Conservation (phyloP, 1,284 basidiomycete genomes). For the Pseudozyma tsukubaensis region DNA sequence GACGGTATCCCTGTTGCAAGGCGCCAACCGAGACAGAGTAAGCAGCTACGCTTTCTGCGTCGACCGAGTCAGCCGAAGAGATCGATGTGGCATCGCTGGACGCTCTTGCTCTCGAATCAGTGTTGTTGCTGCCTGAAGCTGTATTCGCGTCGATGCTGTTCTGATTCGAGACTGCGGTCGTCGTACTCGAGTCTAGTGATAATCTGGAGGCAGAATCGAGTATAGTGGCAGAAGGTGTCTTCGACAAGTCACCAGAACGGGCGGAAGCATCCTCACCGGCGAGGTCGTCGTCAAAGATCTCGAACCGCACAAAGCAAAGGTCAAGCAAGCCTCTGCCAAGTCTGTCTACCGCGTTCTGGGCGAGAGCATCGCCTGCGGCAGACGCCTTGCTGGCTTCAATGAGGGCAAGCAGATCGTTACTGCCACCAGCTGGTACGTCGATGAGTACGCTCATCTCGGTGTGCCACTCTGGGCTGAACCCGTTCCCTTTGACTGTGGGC, state of each 20-base stretch:
- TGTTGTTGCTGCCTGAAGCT: background rate
- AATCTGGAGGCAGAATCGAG: constrained; percentile 7
- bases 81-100: constrained; percentile 18
- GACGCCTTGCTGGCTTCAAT: constrained; percentile 21
- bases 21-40: constrained; percentile 45
- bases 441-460: constrained; percentile 52
- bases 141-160: background rate
- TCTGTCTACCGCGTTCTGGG: constrained; percentile 22
- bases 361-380: background rate
- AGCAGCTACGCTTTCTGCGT: constrained; percentile 48
- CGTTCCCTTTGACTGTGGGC: constrained; percentile 53
- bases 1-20: constrained; percentile 60
- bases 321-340: constrained; percentile 62
- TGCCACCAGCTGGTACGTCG: constrained; percentile 54
- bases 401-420: constrained; percentile 23
- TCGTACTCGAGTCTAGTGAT: background rate
- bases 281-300: constrained; percentile 60
- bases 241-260: background rate
- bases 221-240: background rate
- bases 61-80: constrained; percentile 34
- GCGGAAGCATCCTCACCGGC: background rate
- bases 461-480: constrained; percentile 65
- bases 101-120: background rate
- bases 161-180: background rate
- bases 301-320: constrained; percentile 64